Evolutionary conservation across 768 basidiomycete species (phyloP).

Genomic region (Hypholoma sublateritium): DNA sequence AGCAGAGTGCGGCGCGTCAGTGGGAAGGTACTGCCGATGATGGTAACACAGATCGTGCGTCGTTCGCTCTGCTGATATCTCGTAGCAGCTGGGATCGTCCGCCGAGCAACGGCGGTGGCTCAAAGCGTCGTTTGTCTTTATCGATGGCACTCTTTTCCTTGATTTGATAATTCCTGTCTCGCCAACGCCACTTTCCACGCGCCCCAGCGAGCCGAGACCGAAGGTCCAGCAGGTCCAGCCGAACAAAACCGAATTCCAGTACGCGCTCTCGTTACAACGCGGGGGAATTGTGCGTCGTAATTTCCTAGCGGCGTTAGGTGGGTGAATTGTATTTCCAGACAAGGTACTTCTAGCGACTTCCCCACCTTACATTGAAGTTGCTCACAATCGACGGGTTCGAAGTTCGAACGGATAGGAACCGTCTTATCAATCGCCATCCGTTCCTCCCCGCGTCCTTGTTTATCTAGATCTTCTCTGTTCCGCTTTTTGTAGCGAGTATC

Average conservation of each 20-base stretch:
- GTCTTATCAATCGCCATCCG: no score
- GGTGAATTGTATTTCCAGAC: slow-evolving; percentile 5
- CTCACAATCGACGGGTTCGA: no score
- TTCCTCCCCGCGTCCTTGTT: no score
- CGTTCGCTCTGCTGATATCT: neutral
- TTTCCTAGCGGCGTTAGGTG: slow-evolving; percentile 8
- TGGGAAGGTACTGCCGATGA: neutral
- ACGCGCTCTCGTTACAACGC: no score
- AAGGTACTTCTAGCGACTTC: neutral
- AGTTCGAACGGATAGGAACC: no score
- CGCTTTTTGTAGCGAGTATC: no score
- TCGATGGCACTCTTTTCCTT: neutral
- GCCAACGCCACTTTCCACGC: neutral
- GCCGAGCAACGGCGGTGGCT: neutral
- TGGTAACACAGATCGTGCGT: neutral
- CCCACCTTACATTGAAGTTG: no score
- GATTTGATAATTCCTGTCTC: neutral
- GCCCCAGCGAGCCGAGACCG: neutral
- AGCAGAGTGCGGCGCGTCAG: neutral
- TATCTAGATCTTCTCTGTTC: no score
- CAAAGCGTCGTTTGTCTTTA: neutral
- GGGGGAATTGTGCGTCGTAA: neutral
- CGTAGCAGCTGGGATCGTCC: neutral
- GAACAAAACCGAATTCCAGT: neutral
- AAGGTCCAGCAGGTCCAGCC: neutral